Conservation (phyloP, 1,284 basidiomycete genomes). For the Trichosporon coremiiforme region DNA sequence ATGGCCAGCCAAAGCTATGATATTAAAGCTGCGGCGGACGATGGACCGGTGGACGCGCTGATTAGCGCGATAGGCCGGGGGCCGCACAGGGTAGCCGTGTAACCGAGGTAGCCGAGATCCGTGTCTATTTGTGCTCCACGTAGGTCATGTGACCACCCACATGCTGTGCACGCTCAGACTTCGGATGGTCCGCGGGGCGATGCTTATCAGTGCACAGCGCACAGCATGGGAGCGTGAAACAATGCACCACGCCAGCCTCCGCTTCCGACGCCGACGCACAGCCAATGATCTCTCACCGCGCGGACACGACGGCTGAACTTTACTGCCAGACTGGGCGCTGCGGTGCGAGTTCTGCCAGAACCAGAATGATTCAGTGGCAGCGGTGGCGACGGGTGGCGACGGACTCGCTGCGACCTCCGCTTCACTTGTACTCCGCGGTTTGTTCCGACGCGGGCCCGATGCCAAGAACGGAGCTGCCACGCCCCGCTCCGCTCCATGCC, state of each 20-base stretch:
- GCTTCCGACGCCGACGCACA: background rate
- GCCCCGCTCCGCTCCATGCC: background rate
- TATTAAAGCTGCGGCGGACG: too few species aligned
- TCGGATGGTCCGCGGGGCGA: background rate
- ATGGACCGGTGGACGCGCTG: too few species aligned
- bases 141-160: conserved; percentile 2
- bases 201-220: background rate
- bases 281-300: too few species aligned
- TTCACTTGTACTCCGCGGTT: background rate
- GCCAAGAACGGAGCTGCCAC: background rate
- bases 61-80: background rate
- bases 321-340: too few species aligned
- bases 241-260: too few species aligned
- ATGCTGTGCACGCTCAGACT: background rate
- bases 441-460: background rate
- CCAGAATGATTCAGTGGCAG: too few species aligned
- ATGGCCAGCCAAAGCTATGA: too few species aligned
- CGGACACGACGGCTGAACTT: too few species aligned
- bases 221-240: background rate
- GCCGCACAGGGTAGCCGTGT: too few species aligned
- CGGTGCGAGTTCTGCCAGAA: background rate
- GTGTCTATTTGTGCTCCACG: background rate
- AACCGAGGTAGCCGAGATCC: background rate
- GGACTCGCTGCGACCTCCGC: background rate
- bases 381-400: too few species aligned